A percentile compares a stretch with the other conserved stretches of the same genome.
Conservation (phyloP, 2,329 filamentous ascomycete genomes). For the Ophiocordyceps camponoti-floridani region DNA sequence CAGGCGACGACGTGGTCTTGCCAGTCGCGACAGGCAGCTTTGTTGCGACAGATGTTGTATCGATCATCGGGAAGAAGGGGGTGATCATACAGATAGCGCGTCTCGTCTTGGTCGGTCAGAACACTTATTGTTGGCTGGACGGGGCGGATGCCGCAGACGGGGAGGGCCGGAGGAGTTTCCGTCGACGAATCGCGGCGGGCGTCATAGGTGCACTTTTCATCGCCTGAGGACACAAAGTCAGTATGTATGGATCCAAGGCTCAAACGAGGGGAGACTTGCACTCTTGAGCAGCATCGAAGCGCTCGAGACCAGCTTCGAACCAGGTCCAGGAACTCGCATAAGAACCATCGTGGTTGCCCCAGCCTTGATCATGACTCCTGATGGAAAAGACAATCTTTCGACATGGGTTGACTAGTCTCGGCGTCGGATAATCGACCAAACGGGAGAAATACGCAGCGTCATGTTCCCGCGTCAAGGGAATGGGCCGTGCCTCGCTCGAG, state of each 20-base stretch:
- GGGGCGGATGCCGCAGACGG: constrained; percentile 18
- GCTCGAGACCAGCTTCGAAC: constrained; percentile 45
- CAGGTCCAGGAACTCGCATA: constrained; percentile 38
- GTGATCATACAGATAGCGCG: constrained; percentile 15
- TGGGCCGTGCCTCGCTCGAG: constrained; percentile 10
- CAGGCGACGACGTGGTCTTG: constrained; percentile 32
- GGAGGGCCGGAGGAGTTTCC: constrained; percentile 8
- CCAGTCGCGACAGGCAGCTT: constrained; percentile 13
- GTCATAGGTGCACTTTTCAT: constrained; percentile 12
- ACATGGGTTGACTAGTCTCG: constrained; percentile 27
- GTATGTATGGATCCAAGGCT: no score
- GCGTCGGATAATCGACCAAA: constrained; percentile 19
- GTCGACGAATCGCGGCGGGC: constrained; percentile 8
- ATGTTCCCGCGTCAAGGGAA: constrained; percentile 9
- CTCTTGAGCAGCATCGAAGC: constrained; percentile 21
- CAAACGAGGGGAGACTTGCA: constrained; percentile 9
- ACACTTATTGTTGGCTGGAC: constrained; percentile 13
- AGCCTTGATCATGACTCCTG: constrained; percentile 40
- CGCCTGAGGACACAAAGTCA: constrained; percentile 6
- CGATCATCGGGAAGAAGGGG: constrained; percentile 14
- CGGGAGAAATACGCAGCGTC: constrained; percentile 12
- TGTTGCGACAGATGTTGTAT: constrained; percentile 30
- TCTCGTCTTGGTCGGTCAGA: constrained; percentile 3
- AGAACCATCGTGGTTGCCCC: constrained; percentile 22
- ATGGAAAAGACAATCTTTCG: constrained; percentile 45